Base-by-base conservation (phyloP, 306 rosid genomes). In the Adenanthera pavonina region DNA sequence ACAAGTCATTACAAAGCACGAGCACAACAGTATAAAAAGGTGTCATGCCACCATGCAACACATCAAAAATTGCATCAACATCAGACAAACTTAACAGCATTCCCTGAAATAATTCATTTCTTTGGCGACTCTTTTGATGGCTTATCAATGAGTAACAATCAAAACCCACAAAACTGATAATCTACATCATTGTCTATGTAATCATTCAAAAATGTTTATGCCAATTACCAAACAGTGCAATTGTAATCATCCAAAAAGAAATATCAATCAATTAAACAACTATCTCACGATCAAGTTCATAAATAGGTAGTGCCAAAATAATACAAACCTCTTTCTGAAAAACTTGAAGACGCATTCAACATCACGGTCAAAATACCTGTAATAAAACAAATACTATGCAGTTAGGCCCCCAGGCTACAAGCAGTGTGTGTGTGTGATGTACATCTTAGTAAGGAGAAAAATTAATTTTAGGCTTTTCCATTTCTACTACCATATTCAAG, bases 301-400 rank as follows among this genome's bases (percentile, higher is more conserved):
- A 74, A 71, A 81, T 51, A 76, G 20, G 14, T 20, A 6, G 74
- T 16, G 7, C 16, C 54, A 69, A 77, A 47, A 38, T 25, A 40
- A 57, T 44, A 86, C 97, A 53, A 65, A 94, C 97, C 98, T 91
- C 87, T 89, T 94, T 67, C 90, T 87, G 79, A 94, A 94, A 86
- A 92, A 92, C 89, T 93, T 95, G 13, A 92, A 90, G 83, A 93
- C 76, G 48, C 97, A 95, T 86, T 93, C 97, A 81, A 95, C 94
- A 82, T 95, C 99, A 79, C 97, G 97, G 79, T 95, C 97, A 76
- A 95, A 95, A 87, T 95, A 95, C 99, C 99, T 95, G 92, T 87
- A 81, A 83, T 70, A 83, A 62, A 33, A 61, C 71, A 89, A 53
- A 78, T 47, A 46, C 36, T 35, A 80, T 66, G 68, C 52, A 44